Conservation (phyloP, 2,329 filamentous ascomycete species). For the Cladophialophora psammophila region DNA sequence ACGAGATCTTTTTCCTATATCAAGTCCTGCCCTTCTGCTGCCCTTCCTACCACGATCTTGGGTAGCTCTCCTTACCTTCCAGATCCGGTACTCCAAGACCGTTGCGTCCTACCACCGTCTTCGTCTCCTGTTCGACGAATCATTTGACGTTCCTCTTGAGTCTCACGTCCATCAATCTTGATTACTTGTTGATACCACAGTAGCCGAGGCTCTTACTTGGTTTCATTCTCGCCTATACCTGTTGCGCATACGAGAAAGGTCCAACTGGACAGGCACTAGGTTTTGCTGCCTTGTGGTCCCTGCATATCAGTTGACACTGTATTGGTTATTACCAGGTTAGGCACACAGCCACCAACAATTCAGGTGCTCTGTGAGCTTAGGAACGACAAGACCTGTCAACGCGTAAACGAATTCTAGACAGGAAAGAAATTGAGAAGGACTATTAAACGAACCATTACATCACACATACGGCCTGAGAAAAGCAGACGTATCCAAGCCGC, state of each 20-base stretch:
- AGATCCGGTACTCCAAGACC: background rate
- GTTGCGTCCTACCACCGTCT: background rate
- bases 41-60: background rate
- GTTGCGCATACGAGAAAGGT: background rate
- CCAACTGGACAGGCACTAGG: background rate
- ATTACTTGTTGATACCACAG: slow-evolving; percentile 5
- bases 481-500: background rate
- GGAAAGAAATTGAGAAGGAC: background rate
- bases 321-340: background rate
- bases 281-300: background rate
- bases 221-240: background rate
- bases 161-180: slow-evolving; percentile 5
- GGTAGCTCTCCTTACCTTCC: background rate
- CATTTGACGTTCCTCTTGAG: background rate
- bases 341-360: background rate
- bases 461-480: background rate
- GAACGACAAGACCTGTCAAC: background rate
- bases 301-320: background rate
- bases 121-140: background rate
- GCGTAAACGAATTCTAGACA: background rate
- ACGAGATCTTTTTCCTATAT: background rate
- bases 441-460: background rate
- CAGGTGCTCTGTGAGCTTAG: background rate
- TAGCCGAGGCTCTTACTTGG: background rate
- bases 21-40: background rate